phyloP scores from a whole-genome alignment of 371 early-diverging fungal species.

The Mucor velutinosus region DNA sequence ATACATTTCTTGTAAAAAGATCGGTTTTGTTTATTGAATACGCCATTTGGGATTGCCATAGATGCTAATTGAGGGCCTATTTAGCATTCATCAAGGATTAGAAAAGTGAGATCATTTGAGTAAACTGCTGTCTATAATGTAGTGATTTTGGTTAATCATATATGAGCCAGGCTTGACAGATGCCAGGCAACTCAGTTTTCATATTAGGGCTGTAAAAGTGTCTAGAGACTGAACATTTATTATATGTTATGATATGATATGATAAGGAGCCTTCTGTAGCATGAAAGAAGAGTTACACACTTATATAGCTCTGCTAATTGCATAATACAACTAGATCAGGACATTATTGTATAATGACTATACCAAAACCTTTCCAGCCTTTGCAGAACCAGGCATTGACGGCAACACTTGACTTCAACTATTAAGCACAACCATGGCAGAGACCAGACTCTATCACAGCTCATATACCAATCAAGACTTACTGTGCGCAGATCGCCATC shows the following conservation, averaged over 20 bases:
- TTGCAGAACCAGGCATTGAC: background rate
- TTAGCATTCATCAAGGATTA: too few relatives aligned
- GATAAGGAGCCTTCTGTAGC: background rate
- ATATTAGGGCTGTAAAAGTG: too few relatives aligned
- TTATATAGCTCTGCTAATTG: slow-evolving; percentile 8
- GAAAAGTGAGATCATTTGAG: too few relatives aligned
- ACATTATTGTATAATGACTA: background rate
- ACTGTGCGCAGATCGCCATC: background rate
- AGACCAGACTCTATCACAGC: slow-evolving; percentile 1
- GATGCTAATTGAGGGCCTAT: background rate
- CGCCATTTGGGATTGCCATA: background rate
- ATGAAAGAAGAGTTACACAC: too few relatives aligned
- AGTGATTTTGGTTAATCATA: too few relatives aligned
- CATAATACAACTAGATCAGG: background rate
- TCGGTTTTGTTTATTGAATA: slow-evolving; percentile 2
- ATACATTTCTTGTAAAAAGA: background rate
- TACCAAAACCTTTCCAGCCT: slow-evolving; percentile 1
- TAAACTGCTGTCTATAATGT: too few relatives aligned
- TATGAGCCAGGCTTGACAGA: too few relatives aligned
- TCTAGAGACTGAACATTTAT: too few relatives aligned
- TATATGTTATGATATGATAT: too few relatives aligned
- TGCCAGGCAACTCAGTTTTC: too few relatives aligned
- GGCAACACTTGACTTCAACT: background rate
- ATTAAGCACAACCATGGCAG: background rate
- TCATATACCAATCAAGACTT: slow-evolving; percentile 2